Evolutionary conservation across 495 filamentous ascomycete species (phyloP), one percentile per base, ranked within the genome.

Genomic region (Polyplosphaeria fusca): DNA sequence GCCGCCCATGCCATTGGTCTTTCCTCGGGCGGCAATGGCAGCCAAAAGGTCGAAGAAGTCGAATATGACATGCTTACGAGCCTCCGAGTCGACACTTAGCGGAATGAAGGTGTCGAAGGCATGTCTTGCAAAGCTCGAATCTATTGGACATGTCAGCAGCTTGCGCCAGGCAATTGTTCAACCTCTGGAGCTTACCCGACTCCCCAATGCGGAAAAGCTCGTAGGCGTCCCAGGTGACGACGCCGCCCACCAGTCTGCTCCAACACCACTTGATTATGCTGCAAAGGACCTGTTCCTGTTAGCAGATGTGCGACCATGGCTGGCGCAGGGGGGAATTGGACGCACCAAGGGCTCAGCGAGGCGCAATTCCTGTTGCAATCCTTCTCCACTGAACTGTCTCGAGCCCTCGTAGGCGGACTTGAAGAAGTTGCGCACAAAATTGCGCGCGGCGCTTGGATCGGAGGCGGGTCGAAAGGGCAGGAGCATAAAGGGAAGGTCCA

Each of bases 221-320:
- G 66, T 98, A 98, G 23, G 88, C 90, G 59, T 96, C 89, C 94
- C 94, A 97, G 47, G 89, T 89, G 43, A 98, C 91, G 12, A 98
- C 84, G 64, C 93, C 93, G 45, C 92, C 91, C 32, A 86, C 82
- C 32, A 98, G 76, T 77, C 93, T 81, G 71, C 89, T 91, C 93
- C 93, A 98, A 70, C 93, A 96, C 93, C 93, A 98, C 77, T 97
- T 98, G 61, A 96, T 74, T 26, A 96, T 89, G 66, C 91, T 91
- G 61, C 88, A 90, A 41, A 98, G 77, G 50, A 95, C 91, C 91
- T 95, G 64, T 30, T 43, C 26, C 32, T 5, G 50, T 52, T 48
- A 70, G 63, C 30, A 9, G n/a, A n/a, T 35, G 30, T n/a, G 30
- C 30, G 64, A 50, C 47, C 37, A 45, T 35, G 30, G 49, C 35